Evolutionary conservation across 2,329 filamentous ascomycete genomes (phyloP).

Genomic region (Verticillium klebahnii): DNA sequence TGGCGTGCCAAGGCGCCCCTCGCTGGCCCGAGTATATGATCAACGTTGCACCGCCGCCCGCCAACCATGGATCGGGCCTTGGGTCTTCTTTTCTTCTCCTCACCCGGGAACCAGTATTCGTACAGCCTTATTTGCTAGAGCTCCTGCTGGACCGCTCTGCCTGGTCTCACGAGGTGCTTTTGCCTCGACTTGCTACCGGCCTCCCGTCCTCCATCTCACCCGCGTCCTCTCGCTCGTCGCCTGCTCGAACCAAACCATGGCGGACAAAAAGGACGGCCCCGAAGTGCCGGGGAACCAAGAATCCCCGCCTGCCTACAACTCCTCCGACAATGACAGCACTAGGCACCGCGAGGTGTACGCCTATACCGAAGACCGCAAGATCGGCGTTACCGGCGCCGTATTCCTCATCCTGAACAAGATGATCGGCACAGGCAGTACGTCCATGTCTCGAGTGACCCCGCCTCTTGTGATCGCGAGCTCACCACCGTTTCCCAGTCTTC

Average conservation of each 20-base stretch:
- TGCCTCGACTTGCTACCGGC: neutral
- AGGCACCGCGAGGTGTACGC: neutral
- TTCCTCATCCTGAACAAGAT: conserved; percentile 55
- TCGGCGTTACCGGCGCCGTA: conserved; percentile 47
- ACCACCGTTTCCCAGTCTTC: conserved; percentile 33
- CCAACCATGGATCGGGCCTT: neutral
- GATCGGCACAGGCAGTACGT: conserved; percentile 53
- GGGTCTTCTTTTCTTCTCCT: neutral
- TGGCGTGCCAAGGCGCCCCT: neutral
- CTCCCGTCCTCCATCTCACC: neutral
- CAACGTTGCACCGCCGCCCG: neutral
- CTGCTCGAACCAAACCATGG: neutral
- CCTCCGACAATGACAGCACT: neutral
- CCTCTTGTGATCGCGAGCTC: neutral
- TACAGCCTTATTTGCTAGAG: neutral
- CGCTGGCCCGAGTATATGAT: neutral
- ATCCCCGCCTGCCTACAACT: neutral
- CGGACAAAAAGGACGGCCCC: neutral
- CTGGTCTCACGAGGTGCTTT: neutral
- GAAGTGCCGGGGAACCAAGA: neutral
- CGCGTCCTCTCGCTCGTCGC: neutral
- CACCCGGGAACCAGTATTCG: neutral
- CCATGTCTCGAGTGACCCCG: too few species aligned
- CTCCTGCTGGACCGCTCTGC: neutral
- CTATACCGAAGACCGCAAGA: conserved; percentile 35